Evolutionary conservation across 768 basidiomycete species (phyloP), one percentile per base, ranked within the genome.

Genomic region (Rubroboletus pulcherrimus): DNA sequence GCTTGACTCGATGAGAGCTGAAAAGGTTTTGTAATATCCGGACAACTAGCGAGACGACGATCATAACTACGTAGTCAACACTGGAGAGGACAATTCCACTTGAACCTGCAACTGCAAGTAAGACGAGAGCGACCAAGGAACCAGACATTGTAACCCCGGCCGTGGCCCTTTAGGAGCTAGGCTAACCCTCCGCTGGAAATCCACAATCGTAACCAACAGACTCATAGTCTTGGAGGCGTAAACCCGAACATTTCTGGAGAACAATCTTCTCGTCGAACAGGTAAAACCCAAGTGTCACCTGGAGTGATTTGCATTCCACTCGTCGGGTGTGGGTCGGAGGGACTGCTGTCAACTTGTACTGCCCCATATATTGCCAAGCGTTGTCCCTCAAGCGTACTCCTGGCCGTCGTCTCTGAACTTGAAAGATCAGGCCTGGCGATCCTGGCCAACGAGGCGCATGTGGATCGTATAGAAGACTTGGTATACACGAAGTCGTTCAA

Each of bases 401-500:
- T 51, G 21, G 0, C 52, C 50, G 10, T 54, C 48, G 12, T 56
- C 49, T 30, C 10, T 45, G 14, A 63, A 63, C 31, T 17, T 47
- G 26, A 56, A 58, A 58, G 29, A 51, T 15, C 46, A 62, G 17
- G 2, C 55, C 51, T 5, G 49, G 65, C 6, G 57, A 56, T 21
- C 65, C 66, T 2, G 54, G 55, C 47, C 60, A 48, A 37, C 43
- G 60, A 11, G 51, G 57, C 30, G 41, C 56, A 24, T 59, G 54
- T n/a, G 52, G 58, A 47, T 59, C 44, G 17, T 41, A 58, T 11
- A 38, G 26, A 9, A 38, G 49, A 42, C 38, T 24, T 57, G 37
- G 37, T 34, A 12, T 54, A 64, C 63, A 56, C 53, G 15, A 65
- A 59, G 7, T 51, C 60, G 26, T 59, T 59, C 53, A 3, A 54